phyloP scores from a whole-genome alignment of 257 asterid genomes.

The Scutellaria minor region DNA sequence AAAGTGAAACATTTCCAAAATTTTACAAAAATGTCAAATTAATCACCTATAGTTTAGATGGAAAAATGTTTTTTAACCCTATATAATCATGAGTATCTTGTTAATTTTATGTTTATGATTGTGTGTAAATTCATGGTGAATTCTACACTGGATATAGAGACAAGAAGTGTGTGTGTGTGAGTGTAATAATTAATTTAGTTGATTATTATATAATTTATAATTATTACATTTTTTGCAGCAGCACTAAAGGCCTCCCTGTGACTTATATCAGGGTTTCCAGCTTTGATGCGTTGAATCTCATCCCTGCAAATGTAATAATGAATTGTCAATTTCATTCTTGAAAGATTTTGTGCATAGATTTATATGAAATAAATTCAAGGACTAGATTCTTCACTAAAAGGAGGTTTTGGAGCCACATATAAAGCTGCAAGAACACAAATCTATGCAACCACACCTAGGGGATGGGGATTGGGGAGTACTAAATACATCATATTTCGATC shows the following conservation, averaged over 20 bases:
- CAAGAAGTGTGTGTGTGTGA: neutral
- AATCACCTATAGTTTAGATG: too few species aligned
- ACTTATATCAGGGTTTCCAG: conserved; percentile 99
- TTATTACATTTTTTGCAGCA: conserved; percentile 94
- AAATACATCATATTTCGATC: neutral
- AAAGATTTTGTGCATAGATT: neutral
- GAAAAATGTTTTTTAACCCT: too few species aligned
- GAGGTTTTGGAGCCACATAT: conserved; percentile 19
- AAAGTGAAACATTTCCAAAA: too few species aligned
- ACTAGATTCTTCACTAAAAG: conserved; percentile 33
- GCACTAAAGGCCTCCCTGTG: conserved; percentile 99
- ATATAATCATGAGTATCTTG: too few species aligned
- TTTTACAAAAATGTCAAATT: too few species aligned
- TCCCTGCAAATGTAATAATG: conserved; percentile 61
- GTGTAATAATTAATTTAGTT: too few species aligned
- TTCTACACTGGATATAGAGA: neutral
- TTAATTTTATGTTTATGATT: too few species aligned
- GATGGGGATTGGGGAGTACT: neutral
- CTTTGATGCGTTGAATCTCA: conserved; percentile 99
- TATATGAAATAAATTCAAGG: conserved; percentile 30
- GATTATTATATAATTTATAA: conserved; percentile 32
- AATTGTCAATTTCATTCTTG: conserved; percentile 6
- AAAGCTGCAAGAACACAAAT: conserved; percentile 50
- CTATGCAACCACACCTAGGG: conserved; percentile 11
- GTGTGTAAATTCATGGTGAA: too few species aligned